Evolutionary conservation across 2,329 filamentous ascomycete genomes (phyloP).

Genomic region (Fusarium napiforme): DNA sequence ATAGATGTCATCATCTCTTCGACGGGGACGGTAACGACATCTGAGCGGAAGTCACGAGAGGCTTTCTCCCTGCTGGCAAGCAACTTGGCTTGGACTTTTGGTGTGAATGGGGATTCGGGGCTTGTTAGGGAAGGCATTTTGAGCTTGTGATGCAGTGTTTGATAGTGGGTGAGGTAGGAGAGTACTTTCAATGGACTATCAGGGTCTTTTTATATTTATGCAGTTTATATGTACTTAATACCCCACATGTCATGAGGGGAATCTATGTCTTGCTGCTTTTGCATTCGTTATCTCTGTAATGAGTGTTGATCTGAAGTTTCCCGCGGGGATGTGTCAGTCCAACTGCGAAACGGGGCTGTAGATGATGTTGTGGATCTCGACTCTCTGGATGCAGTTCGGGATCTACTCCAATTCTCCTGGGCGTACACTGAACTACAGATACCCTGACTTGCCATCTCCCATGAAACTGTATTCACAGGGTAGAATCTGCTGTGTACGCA

Average conservation of each 20-base stretch:
- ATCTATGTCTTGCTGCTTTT: neutral
- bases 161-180: neutral
- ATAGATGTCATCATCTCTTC: constrained; percentile 46
- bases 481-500: neutral
- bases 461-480: neutral
- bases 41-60: constrained; percentile 44
- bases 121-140: constrained; percentile 17
- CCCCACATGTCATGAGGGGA: constrained; percentile 8
- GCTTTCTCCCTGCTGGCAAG: constrained; percentile 23
- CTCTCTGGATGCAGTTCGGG: neutral
- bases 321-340: constrained; percentile 10
- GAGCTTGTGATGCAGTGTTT: neutral
- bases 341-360: neutral
- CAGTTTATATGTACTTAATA: neutral
- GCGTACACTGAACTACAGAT: neutral
- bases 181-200: neutral
- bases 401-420: neutral
- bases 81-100: constrained; percentile 23
- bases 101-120: constrained; percentile 23
- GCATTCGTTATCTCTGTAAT: constrained; percentile 8
- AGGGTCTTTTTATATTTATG: neutral
- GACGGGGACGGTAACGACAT: constrained; percentile 44
- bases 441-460: accelerated
- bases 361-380: neutral
- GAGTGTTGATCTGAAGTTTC: constrained; percentile 12